A percentile compares a stretch with the other conserved stretches of the same genome.
Evolutionary conservation across 73 alveolate species (phyloP).

Genomic region (Paramecium sonneborni): DNA sequence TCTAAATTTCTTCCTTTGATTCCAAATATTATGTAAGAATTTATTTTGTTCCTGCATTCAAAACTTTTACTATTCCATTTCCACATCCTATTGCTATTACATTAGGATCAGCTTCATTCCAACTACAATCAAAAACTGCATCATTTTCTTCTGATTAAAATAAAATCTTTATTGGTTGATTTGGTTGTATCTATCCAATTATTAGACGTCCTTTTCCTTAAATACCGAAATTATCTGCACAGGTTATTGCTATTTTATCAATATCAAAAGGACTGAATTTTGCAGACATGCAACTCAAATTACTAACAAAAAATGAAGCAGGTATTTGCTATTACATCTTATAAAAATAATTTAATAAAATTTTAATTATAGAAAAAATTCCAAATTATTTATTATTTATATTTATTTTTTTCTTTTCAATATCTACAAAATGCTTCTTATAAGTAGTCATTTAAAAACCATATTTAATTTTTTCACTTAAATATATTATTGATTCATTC

Average conservation of each 20-base stretch:
- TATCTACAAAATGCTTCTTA: too few relatives aligned
- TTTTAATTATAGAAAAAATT: background rate
- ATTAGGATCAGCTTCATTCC: conserved; percentile 87
- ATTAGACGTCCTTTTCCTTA: conserved; percentile 74
- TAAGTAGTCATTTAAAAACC: too few relatives aligned
- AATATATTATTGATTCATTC: too few relatives aligned
- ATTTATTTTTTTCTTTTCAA: too few relatives aligned
- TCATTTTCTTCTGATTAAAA: conserved; percentile 68
- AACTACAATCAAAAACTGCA: conserved; percentile 89
- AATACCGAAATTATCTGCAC: conserved; percentile 84
- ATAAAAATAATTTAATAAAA: too few relatives aligned
- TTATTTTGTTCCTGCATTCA: conserved; percentile 68
- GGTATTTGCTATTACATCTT: background rate
- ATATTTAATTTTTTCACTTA: too few relatives aligned
- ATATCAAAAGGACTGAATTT: conserved; percentile 81
- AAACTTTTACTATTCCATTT: conserved; percentile 84
- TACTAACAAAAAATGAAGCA: background rate
- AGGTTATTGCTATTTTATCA: conserved; percentile 76
- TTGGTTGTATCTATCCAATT: background rate
- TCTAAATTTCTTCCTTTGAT: conserved; percentile 6
- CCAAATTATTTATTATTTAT: too few relatives aligned
- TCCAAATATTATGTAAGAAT: background rate
- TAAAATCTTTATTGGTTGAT: background rate
- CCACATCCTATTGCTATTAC: conserved; percentile 86
- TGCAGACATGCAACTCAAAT: conserved; percentile 57